Conservation (phyloP, 192 early-diverging fungal species). For the Gaertneriomyces sp. region DNA sequence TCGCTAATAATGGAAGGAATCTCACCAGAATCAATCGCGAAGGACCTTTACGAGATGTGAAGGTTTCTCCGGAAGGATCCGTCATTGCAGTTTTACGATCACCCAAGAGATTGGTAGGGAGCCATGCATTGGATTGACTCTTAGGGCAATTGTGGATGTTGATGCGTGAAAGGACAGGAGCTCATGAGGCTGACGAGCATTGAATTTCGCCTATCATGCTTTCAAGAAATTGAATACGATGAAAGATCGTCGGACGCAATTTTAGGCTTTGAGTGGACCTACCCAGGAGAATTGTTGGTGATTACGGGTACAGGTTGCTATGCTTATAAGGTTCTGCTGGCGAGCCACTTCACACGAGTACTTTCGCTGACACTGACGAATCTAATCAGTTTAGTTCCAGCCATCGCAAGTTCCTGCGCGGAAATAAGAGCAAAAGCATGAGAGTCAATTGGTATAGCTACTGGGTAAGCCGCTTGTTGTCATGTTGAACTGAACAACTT, state of each 20-base stretch:
- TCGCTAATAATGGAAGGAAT: no score
- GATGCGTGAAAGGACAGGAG: no score
- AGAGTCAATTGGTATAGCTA: conserved; percentile 25
- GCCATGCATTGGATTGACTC: no score
- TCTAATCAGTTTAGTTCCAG: no score
- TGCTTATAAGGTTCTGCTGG: conserved; percentile 10
- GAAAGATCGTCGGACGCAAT: conserved; percentile 17
- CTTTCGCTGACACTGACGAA: background rate
- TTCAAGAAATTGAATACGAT: conserved; percentile 14
- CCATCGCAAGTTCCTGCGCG: no score
- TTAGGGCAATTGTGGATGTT: no score
- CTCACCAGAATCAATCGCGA: background rate
- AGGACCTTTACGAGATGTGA: conserved; percentile 14
- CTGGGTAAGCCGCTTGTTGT: conserved; percentile 17
- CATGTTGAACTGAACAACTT: background rate
- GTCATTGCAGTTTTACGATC: conserved; percentile 15
- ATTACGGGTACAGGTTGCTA: conserved; percentile 12
- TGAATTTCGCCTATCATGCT: no score
- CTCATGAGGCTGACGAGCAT: no score
- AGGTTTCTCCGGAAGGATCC: background rate
- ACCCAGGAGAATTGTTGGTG: conserved; percentile 15
- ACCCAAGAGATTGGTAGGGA: conserved; percentile 17
- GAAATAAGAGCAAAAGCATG: background rate
- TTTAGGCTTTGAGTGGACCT: conserved; percentile 25
- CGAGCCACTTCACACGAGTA: background rate